phyloP scores from a whole-genome alignment of 2,329 filamentous ascomycete species.

The Arthroderma sp. region DNA sequence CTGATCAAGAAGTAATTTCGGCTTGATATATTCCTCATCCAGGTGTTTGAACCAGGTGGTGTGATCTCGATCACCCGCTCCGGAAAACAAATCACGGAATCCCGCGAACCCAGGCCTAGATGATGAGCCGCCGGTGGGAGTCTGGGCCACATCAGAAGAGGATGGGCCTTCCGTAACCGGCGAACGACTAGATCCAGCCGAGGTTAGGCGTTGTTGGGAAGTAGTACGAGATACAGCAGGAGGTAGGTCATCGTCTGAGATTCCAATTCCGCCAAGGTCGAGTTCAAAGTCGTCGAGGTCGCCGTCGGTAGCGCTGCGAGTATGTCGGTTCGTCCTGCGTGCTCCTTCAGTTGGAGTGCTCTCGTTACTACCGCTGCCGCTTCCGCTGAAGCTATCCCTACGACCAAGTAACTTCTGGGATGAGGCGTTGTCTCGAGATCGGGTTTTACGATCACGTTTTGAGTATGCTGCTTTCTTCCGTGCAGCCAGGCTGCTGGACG shows the following conservation, averaged over 20 bases:
- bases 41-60: slow-evolving; percentile 81
- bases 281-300: slow-evolving; percentile 26
- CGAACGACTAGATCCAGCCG: neutral
- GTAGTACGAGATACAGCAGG: slow-evolving; percentile 36
- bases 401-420: slow-evolving; percentile 40
- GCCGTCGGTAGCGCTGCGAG: slow-evolving; percentile 20
- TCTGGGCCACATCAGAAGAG: slow-evolving; percentile 4
- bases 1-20: slow-evolving; percentile 70
- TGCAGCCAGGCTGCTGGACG: slow-evolving; percentile 26
- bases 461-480: slow-evolving; percentile 41
- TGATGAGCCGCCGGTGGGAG: slow-evolving; percentile 4
- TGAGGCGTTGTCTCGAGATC: slow-evolving; percentile 24
- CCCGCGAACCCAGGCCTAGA: slow-evolving; percentile 38
- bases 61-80: slow-evolving; percentile 63
- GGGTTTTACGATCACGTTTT: slow-evolving; percentile 32
- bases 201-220: slow-evolving; percentile 17
- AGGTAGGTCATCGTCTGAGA: slow-evolving; percentile 46
- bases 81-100: slow-evolving; percentile 65
- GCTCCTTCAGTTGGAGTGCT: slow-evolving; percentile 40
- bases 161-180: neutral
- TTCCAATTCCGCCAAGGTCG: slow-evolving; percentile 21
- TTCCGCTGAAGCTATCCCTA: slow-evolving; percentile 27
- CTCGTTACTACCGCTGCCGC: slow-evolving; percentile 31
- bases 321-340: slow-evolving; percentile 25
- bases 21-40: slow-evolving; percentile 94